These are phyloP conservation scores for Zalaria obscura DNA, from an alignment of 2,329 filamentous ascomycete genomes.

Conservation along the genomic window DNA sequence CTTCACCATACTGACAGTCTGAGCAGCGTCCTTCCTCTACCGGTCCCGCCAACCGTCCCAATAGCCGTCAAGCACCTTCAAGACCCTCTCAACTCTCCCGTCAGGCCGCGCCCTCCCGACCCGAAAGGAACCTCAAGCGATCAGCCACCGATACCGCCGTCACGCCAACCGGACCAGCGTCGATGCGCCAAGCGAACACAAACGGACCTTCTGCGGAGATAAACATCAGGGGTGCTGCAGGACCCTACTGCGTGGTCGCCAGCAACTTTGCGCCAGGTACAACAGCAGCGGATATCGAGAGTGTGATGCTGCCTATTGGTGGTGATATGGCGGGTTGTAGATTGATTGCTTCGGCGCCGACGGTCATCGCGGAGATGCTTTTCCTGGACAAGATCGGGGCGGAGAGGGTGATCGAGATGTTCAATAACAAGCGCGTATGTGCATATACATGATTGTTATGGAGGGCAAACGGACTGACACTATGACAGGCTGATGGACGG, in stretches of 20 bases:
- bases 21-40: constrained; percentile 5
- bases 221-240: constrained; percentile 51
- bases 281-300: constrained; percentile 69
- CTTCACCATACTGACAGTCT: not conserved
- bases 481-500: constrained; percentile 55
- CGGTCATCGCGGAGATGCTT: constrained; percentile 63
- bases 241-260: constrained; percentile 58
- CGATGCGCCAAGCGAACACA: not conserved
- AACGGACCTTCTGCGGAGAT: constrained; percentile 32
- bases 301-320: constrained; percentile 63
- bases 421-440: constrained; percentile 64
- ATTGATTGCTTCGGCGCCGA: constrained; percentile 52
- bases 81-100: not conserved
- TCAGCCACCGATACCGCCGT: too few relatives aligned
- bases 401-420: constrained; percentile 58
- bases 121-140: not conserved
- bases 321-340: constrained; percentile 51
- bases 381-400: constrained; percentile 61
- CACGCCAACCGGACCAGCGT: too few relatives aligned
- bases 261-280: constrained; percentile 75
- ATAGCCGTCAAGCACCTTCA: not conserved
- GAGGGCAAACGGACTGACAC: constrained; percentile 6
- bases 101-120: not conserved
- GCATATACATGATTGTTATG: not conserved
- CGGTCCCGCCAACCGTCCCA: not conserved